A percentile compares a stretch with the other conserved stretches of the same genome.
phyloP scores from a whole-genome alignment of 2,329 filamentous ascomycete species.

The Drechslerella dactyloides region DNA sequence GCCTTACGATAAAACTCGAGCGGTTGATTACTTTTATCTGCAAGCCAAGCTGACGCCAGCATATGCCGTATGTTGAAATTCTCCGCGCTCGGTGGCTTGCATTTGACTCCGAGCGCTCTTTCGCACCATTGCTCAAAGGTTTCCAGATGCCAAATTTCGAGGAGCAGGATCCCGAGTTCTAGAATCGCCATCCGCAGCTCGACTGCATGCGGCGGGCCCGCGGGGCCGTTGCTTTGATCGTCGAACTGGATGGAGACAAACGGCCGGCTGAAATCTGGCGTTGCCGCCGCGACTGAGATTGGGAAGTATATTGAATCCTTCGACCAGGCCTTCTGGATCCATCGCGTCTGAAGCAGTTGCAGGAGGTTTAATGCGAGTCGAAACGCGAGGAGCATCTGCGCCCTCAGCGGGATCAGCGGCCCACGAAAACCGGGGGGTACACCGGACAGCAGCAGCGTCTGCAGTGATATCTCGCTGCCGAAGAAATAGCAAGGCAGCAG shows the following conservation, averaged over 20 bases:
- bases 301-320: slow-evolving; percentile 50
- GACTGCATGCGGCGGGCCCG: slow-evolving; percentile 2
- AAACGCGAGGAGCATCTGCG: slow-evolving; percentile 52
- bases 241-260: slow-evolving; percentile 36
- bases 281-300: slow-evolving; percentile 9
- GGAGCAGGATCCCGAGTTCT: slow-evolving; percentile 54
- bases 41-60: slow-evolving; percentile 32
- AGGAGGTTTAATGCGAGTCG: slow-evolving; percentile 52
- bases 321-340: slow-evolving; percentile 49
- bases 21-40: slow-evolving; percentile 24
- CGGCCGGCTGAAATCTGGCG: slow-evolving; percentile 25
- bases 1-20: slow-evolving; percentile 30
- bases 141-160: slow-evolving; percentile 54
- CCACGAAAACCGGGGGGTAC: background rate
- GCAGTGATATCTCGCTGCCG: slow-evolving; percentile 26
- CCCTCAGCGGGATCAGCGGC: slow-evolving; percentile 26
- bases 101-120: slow-evolving; percentile 45
- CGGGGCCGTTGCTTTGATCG: background rate
- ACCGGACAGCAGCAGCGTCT: slow-evolving; percentile 10
- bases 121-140: slow-evolving; percentile 49
- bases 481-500: slow-evolving; percentile 23
- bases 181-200: slow-evolving; percentile 51
- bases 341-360: slow-evolving; percentile 51
- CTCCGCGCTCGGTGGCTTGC: slow-evolving; percentile 5
- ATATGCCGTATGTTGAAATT: slow-evolving; percentile 12